Evolutionary conservation across 352 stramenopile species (phyloP), one percentile per base, ranked within the genome.

Genomic region (Phytophthora cajani): DNA sequence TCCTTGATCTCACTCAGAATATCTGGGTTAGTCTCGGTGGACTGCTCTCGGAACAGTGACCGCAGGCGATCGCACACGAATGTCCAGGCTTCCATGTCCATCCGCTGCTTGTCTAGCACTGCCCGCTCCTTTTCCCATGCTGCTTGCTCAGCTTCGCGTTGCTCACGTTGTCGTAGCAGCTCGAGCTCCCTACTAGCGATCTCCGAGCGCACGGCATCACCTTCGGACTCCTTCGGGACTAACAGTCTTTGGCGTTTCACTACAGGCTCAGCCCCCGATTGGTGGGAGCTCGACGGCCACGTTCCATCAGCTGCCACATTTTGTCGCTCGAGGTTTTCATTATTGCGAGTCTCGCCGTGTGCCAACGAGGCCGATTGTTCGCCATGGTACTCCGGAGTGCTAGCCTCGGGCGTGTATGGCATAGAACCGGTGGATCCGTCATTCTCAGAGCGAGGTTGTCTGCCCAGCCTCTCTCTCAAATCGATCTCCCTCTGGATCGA

Each of bases 1-100:
- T 81, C 74, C 25, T 75, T 53, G 46, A 81, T 76, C 54, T 77
- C 62, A 25, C 49, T 63, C 23, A 69, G 19, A 21, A 81, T 76
- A 8, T 76, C 66, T 1, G 46, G 49, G 44, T 71, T 64, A 38
- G 55, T 67, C 63, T 81, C 74, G 2, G 51, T 62, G 19, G 70
- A 55, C 55, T 62, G 67, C 44, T 81, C 74, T 64, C 74, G 66
- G 57, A 72, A 73, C 12, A 81, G 70, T 19, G 55, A 46, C n/a
- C 70, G 70, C 12, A 81, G 56, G 44, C 74, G 74, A 69, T 78
- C 74, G 23, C 74, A 81, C 19, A 81, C 74, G 33, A 72, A 68
- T 11, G 63, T 74, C 74, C 74, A 81, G 21, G 70, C 51, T 53
- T 81, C 71, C 62, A 78, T 71, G 58, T 78, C 71, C 66, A 76